Evolutionary conservation across 2,329 filamentous ascomycete species (phyloP).

Genomic region (Parafenestella ontariensis): DNA sequence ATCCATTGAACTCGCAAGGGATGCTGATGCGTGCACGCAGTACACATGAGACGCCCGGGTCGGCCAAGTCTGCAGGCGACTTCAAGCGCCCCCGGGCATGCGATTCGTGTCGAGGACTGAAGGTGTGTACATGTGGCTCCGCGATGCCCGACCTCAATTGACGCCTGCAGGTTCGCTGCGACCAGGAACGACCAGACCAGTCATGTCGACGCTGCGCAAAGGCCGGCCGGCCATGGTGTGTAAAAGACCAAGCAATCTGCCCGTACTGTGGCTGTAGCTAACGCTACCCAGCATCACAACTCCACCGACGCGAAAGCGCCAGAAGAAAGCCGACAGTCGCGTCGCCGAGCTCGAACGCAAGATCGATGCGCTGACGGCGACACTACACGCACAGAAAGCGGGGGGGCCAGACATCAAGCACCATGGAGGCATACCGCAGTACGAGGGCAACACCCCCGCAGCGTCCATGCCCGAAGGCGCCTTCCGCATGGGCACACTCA

Average conservation of each 20-base stretch:
- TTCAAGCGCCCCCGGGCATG: conserved; percentile 57
- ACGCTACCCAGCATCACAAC: conserved; percentile 56
- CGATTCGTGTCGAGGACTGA: conserved; percentile 57
- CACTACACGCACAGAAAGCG: conserved; percentile 66
- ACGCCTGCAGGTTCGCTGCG: conserved; percentile 73
- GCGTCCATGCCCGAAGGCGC: conserved; percentile 30
- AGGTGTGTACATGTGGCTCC: conserved; percentile 16
- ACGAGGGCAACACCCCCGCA: conserved; percentile 15
- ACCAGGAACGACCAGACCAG: conserved; percentile 72
- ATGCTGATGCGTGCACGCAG: conserved; percentile 17
- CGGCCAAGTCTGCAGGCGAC: conserved; percentile 45
- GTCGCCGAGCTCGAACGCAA: conserved; percentile 92
- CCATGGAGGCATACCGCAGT: conserved; percentile 31
- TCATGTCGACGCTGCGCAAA: conserved; percentile 74
- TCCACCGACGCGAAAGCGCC: conserved; percentile 75
- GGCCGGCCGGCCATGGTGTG: conserved; percentile 76
- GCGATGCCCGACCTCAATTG: conserved; percentile 1
- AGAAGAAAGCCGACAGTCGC: conserved; percentile 89
- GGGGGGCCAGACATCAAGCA: conserved; percentile 28
- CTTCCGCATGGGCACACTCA: conserved; percentile 34
- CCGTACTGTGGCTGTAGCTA: not conserved
- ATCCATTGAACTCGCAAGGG: not conserved
- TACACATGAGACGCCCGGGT: conserved; percentile 36
- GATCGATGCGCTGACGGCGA: conserved; percentile 86
- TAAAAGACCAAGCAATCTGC: conserved; percentile 49